Percentiles rank a stretch among this genome's conserved stretches.
These are phyloP conservation scores for Bathelium albidoporum DNA, from an alignment of 495 filamentous ascomycete species.

Conservation along the genomic window DNA sequence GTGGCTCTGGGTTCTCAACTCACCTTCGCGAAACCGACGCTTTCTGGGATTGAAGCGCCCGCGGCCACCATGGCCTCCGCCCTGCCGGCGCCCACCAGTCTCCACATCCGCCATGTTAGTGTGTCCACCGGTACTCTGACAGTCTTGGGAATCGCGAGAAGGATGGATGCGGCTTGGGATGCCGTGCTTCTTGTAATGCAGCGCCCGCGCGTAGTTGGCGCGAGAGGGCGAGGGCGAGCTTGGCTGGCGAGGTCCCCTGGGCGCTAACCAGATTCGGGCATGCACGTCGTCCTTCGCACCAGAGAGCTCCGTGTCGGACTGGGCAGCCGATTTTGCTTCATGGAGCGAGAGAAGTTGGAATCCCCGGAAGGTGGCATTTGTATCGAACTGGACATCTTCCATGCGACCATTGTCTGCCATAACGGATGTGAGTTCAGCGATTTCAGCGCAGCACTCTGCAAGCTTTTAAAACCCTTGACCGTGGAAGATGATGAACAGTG, in stretches of 20 bases:
- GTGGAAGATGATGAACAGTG: too few species aligned
- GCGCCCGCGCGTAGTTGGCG: neutral
- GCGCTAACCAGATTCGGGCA: neutral
- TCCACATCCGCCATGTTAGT: neutral
- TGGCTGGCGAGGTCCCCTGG: neutral
- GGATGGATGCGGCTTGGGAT: neutral
- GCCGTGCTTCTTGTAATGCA: neutral
- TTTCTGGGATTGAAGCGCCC: conserved; percentile 53
- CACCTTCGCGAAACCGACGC: conserved; percentile 45
- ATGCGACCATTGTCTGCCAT: neutral
- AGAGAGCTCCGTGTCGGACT: neutral
- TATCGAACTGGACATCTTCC: neutral
- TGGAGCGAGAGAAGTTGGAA: neutral
- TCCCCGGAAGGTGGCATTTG: neutral
- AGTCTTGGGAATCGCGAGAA: neutral
- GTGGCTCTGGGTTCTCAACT: too few species aligned
- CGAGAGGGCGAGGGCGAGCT: neutral
- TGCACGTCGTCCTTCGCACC: neutral
- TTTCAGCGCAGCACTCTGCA: too few species aligned
- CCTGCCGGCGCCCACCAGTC: neutral
- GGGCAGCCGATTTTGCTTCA: neutral
- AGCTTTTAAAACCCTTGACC: too few species aligned
- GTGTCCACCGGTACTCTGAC: neutral
- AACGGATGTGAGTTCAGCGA: neutral
- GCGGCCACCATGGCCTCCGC: conserved; percentile 33